Base-by-base conservation (phyloP, 192 early-diverging fungal species). In the Phlyctochytrium bullatum region DNA sequence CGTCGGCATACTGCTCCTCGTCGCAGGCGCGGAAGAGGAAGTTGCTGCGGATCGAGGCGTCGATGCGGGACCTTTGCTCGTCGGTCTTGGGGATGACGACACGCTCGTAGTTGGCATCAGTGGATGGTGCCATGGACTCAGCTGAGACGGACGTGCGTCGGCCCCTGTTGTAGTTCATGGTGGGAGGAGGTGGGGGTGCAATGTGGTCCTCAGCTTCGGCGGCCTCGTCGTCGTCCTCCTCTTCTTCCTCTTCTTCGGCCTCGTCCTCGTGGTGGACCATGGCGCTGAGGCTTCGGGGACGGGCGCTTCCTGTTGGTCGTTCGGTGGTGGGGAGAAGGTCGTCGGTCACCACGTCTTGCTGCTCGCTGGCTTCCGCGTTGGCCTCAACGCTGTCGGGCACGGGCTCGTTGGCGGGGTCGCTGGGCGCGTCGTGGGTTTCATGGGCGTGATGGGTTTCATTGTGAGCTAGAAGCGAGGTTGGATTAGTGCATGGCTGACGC, bases 91-190 rank as follows among this genome's bases (percentile, higher is more conserved):
- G 91, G 59, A 98, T 89, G 65, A 94, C 88, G 47, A 89, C 86
- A 68, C 94, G 93, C 27, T 88, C 87, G 73, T 90, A 98, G 52
- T 87, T 84, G 66, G 91, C 89, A 34, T 86, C 85, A 57, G 87
- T 81, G 23, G 91, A 87, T n/a, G 97, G 97, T n/a, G 93, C 92
- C 91, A 99, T 98, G 34, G 95, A 97, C 78, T 99, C 97, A 27
- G 97, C 97, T 47, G 89, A 92, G 66, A 99, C 95, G 20, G 94
- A 97, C 33, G 95, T 93, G 58, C 97, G 93, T 30, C 97, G 90
- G 4, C 90, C 92, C 14, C 92, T 85, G 75, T 94, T 93, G 64
- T 92, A 88, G 68, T 81, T 86, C 33, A 83, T 68, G 52, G 88
- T 83, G 53, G 83, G 77, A 29, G 86, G 81, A 25, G 84, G 79